These are phyloP conservation scores for Sungouiella blattae DNA, from an alignment of 805 yeast genomes.

Conservation along the genomic window DNA sequence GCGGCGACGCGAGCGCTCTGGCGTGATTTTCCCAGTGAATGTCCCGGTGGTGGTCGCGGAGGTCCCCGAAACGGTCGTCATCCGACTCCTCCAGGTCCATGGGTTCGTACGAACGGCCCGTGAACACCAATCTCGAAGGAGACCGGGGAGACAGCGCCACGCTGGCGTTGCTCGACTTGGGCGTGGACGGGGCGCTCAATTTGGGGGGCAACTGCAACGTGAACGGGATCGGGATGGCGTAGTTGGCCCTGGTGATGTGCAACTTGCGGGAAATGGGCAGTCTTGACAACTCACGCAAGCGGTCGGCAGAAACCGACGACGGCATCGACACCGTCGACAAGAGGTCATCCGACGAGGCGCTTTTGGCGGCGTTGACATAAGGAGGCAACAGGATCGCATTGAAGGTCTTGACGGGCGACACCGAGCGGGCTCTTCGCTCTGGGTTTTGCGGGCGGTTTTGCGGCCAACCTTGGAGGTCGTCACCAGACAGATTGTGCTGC, in stretches of 20 bases:
- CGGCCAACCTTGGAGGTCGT: neutral
- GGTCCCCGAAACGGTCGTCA: constrained; percentile 2
- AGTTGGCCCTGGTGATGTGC: constrained; percentile 27
- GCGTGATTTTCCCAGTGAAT: no score
- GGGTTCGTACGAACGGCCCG: constrained; percentile 35
- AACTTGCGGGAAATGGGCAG: constrained; percentile 35
- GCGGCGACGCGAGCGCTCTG: no score
- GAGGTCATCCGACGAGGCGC: constrained; percentile 18
- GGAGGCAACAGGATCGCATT: constrained; percentile 19
- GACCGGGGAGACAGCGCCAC: constrained; percentile 1
- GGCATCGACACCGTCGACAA: constrained; percentile 17
- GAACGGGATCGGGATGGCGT: constrained; percentile 43
- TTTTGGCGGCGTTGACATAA: constrained; percentile 17
- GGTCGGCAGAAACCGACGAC: constrained; percentile 18
- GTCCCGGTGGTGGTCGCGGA: constrained; percentile 6
- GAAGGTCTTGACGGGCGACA: constrained; percentile 33
- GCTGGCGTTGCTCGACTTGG: neutral
- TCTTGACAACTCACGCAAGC: constrained; percentile 25
- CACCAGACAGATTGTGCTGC: neutral
- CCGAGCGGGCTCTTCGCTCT: constrained; percentile 30
- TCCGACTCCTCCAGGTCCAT: constrained; percentile 24
- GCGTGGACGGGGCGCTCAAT: constrained; percentile 18
- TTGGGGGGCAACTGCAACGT: constrained; percentile 40
- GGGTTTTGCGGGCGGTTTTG: neutral
- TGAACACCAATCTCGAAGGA: constrained; percentile 25